Percentiles rank a stretch among this genome's conserved stretches.
Conservation (phyloP, 345 rosid species). For the Eucalyptus dawsonii region DNA sequence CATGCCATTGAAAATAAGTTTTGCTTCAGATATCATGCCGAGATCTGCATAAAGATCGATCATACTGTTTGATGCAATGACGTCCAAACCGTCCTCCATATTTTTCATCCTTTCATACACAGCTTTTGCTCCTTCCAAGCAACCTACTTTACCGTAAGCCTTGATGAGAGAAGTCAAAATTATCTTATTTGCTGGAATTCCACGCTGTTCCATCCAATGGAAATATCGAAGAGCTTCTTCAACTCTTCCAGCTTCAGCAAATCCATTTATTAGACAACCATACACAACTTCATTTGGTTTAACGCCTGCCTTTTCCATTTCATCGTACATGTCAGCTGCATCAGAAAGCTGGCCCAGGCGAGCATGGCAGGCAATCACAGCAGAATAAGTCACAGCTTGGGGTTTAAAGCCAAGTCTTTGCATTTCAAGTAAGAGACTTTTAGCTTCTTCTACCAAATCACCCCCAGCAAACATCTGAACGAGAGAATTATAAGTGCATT, state of each 20-base stretch:
- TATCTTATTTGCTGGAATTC: constrained; percentile 50
- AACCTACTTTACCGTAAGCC: constrained; percentile 71
- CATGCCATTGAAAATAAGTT: constrained; percentile 36
- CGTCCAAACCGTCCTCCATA: constrained; percentile 60
- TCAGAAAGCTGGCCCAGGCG: constrained; percentile 58
- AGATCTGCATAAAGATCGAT: constrained; percentile 70
- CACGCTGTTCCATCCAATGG: constrained; percentile 44
- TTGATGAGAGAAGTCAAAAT: constrained; percentile 75
- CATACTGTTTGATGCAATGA: constrained; percentile 70
- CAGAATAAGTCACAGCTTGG: constrained; percentile 45
- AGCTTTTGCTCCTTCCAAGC: constrained; percentile 55
- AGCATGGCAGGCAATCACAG: constrained; percentile 60
- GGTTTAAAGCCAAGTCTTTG: constrained; percentile 55
- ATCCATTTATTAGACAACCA: constrained; percentile 81
- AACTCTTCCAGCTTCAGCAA: constrained; percentile 49
- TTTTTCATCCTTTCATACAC: constrained; percentile 53
- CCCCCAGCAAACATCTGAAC: constrained; percentile 76
- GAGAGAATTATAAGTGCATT: constrained; percentile 70
- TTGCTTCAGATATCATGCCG: constrained; percentile 67
- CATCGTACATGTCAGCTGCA: constrained; percentile 40
- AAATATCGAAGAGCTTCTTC: constrained; percentile 67
- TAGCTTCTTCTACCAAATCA: constrained; percentile 59
- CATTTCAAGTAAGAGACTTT: constrained; percentile 61
- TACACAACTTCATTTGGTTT: constrained; percentile 77
- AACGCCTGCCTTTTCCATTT: constrained; percentile 50